A percentile compares a stretch with the other conserved stretches of the same genome.
Conservation (phyloP, 1,284 basidiomycete genomes). For the Apiotrichum veenhuisii region DNA sequence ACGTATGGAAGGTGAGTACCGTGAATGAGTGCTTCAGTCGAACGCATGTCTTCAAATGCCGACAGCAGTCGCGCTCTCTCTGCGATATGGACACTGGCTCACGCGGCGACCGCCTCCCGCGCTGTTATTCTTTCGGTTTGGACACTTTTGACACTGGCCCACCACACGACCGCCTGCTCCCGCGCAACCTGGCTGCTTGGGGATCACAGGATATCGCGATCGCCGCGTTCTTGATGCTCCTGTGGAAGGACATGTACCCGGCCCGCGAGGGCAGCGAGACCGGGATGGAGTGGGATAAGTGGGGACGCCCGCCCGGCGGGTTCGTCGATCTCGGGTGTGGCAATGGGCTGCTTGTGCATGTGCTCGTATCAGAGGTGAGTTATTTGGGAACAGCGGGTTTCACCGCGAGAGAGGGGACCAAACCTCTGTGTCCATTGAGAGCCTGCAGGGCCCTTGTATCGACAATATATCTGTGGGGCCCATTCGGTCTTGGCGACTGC, state of each 20-base stretch:
- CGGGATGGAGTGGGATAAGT: conserved; percentile 57
- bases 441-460: too few relatives aligned
- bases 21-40: not conserved
- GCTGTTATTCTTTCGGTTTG: too few relatives aligned
- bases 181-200: conserved; percentile 37
- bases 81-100: conserved; percentile 22
- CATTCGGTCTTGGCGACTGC: too few relatives aligned
- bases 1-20: conserved; percentile 48
- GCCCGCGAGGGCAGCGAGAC: conserved; percentile 17
- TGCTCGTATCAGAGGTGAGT: conserved; percentile 63
- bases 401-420: too few relatives aligned
- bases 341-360: conserved; percentile 83
- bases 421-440: too few relatives aligned
- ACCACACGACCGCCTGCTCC: conserved; percentile 25
- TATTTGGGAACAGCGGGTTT: too few relatives aligned
- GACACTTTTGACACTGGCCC: too few relatives aligned
- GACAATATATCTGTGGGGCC: too few relatives aligned
- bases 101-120: conserved; percentile 26
- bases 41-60: not conserved
- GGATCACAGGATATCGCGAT: conserved; percentile 73
- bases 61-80: conserved; percentile 1
- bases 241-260: conserved; percentile 74
- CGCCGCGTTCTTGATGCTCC: conserved; percentile 82
- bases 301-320: conserved; percentile 74
- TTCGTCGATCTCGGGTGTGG: conserved; percentile 89